Conservation (phyloP, 306 rosid genomes). For the Cucurbita ficifolia region DNA sequence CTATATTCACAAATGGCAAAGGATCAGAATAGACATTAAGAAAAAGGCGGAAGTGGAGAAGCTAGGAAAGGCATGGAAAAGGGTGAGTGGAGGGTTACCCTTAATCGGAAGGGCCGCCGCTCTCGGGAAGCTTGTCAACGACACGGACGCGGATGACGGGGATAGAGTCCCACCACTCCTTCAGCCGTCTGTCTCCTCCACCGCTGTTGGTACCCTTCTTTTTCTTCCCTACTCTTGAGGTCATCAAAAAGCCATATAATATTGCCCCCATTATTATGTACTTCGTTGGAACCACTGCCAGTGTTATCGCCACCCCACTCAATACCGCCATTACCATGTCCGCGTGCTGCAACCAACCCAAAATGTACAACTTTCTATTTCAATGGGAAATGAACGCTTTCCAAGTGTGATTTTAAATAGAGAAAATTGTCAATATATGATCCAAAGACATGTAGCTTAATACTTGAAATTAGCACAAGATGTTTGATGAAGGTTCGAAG, state of each 20-base stretch:
- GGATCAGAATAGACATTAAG: neutral
- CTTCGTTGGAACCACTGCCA: conserved; percentile 55
- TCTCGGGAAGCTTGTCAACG: conserved; percentile 16
- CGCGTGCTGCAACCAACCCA: conserved; percentile 53
- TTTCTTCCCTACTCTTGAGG: conserved; percentile 20
- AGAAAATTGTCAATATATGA: too few species aligned
- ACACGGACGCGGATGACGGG: conserved; percentile 61
- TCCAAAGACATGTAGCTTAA: too few species aligned
- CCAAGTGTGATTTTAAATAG: too few species aligned
- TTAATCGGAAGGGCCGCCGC: neutral
- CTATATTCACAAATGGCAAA: neutral
- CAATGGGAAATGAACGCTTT: neutral
- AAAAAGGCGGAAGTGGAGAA: too few species aligned
- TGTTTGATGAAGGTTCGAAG: too few species aligned
- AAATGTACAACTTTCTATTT: neutral
- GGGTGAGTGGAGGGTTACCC: neutral
- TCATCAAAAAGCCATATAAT: conserved; percentile 30
- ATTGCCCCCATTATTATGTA: conserved; percentile 38
- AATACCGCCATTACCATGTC: conserved; percentile 43
- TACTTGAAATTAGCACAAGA: too few species aligned
- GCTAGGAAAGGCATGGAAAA: neutral
- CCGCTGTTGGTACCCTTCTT: conserved; percentile 11
- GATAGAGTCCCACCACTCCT: conserved; percentile 95
- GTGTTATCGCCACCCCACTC: conserved; percentile 30
- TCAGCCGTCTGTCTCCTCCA: conserved; percentile 47